These are phyloP conservation scores for Pichia cactophila DNA, from an alignment of 1,139 yeast species.

Conservation along the genomic window DNA sequence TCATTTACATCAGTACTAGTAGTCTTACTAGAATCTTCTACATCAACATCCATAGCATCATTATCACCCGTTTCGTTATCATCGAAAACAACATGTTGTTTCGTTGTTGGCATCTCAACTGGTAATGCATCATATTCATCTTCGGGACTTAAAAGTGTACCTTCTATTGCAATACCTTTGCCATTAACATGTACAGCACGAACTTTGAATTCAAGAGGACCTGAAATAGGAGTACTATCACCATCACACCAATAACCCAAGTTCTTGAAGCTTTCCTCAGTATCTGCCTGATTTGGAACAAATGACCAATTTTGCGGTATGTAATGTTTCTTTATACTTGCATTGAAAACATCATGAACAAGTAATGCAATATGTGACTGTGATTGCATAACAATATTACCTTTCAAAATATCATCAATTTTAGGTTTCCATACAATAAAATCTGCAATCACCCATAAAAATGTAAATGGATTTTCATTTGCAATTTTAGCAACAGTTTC, in stretches of 20 bases:
- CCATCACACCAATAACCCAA: conserved; percentile 86
- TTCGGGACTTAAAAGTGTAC: conserved; percentile 66
- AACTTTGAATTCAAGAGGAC: conserved; percentile 68
- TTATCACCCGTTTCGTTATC: conserved; percentile 28
- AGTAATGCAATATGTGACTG: conserved; percentile 91
- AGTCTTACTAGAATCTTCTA: neutral
- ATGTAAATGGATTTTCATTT: conserved; percentile 81
- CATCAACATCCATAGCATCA: conserved; percentile 21
- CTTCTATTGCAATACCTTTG: conserved; percentile 76
- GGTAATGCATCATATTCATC: conserved; percentile 51
- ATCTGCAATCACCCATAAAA: conserved; percentile 81
- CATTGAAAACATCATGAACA: conserved; percentile 90
- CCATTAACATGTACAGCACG: conserved; percentile 72
- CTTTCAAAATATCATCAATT: conserved; percentile 77
- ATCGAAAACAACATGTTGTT: conserved; percentile 24
- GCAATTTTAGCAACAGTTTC: conserved; percentile 52
- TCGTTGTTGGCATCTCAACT: conserved; percentile 27
- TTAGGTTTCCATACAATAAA: conserved; percentile 84
- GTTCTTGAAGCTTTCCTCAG: conserved; percentile 29
- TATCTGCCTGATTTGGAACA: conserved; percentile 64
- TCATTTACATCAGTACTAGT: conserved; percentile 1
- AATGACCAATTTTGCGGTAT: conserved; percentile 83
- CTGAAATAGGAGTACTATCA: conserved; percentile 66
- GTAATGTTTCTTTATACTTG: conserved; percentile 75
- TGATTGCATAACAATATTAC: conserved; percentile 83